Conservation (phyloP, 495 filamentous ascomycete genomes). For the Saxophila tyrrhenica region DNA sequence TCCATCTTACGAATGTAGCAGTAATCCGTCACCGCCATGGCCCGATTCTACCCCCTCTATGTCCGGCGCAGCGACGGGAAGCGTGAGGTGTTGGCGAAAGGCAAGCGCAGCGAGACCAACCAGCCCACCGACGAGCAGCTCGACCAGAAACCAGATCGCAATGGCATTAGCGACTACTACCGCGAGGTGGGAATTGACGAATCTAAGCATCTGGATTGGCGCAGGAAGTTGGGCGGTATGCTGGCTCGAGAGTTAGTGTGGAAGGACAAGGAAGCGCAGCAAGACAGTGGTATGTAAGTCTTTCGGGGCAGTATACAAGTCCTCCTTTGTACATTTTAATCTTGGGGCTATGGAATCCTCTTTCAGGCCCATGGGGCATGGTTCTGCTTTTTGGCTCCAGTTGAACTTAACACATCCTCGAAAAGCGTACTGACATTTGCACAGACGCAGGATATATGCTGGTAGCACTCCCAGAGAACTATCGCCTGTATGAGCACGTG, state of each 20-base stretch:
- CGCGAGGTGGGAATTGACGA: slow-evolving; percentile 30
- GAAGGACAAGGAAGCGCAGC: slow-evolving; percentile 25
- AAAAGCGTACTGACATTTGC: not conserved
- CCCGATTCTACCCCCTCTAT: slow-evolving; percentile 31
- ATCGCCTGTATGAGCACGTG: slow-evolving; percentile 47
- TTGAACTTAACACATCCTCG: too few species aligned
- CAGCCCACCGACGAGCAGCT: slow-evolving; percentile 35
- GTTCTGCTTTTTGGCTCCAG: too few species aligned
- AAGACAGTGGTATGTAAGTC: slow-evolving; percentile 7
- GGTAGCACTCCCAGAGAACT: slow-evolving; percentile 43
- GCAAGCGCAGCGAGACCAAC: slow-evolving; percentile 31
- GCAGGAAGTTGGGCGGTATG: slow-evolving; percentile 44
- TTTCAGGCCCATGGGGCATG: too few species aligned
- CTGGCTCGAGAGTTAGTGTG: slow-evolving; percentile 34
- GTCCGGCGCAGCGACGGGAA: slow-evolving; percentile 33
- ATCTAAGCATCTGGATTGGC: slow-evolving; percentile 41
- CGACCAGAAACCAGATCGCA: slow-evolving; percentile 33
- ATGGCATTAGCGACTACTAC: slow-evolving; percentile 41
- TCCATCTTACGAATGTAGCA: too few species aligned
- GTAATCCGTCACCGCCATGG: slow-evolving; percentile 10
- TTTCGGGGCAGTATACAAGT: not conserved
- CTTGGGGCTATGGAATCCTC: too few species aligned
- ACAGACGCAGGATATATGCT: slow-evolving; percentile 41
- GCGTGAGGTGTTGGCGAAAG: slow-evolving; percentile 22
- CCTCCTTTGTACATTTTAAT: too few species aligned